These are phyloP conservation scores for Polyporus arcularius DNA, from an alignment of 768 basidiomycete genomes.

Conservation along the genomic window DNA sequence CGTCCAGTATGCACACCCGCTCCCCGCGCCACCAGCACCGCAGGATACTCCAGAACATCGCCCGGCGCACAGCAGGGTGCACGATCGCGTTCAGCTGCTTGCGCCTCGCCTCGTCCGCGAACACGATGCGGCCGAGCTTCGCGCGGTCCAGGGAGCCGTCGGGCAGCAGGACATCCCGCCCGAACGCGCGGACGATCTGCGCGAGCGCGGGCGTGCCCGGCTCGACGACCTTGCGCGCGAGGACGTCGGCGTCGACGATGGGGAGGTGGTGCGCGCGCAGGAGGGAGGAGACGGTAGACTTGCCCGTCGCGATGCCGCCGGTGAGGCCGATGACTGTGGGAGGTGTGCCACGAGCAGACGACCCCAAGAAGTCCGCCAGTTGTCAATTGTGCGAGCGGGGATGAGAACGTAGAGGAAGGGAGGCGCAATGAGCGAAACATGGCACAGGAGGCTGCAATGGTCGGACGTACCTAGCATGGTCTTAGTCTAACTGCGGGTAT, in stretches of 20 bases:
- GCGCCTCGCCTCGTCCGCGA: constrained; percentile 72
- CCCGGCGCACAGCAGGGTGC: constrained; percentile 85
- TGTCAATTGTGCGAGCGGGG: neutral
- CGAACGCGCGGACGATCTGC: constrained; percentile 72
- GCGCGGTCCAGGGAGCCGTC: constrained; percentile 81
- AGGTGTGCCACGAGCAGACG: neutral
- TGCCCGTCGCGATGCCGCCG: constrained; percentile 95
- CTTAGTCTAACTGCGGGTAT: neutral
- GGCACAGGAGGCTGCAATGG: neutral
- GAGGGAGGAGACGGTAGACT: constrained; percentile 86
- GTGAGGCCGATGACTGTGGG: constrained; percentile 86
- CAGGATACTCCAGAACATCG: constrained; percentile 71
- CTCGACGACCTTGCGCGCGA: constrained; percentile 83
- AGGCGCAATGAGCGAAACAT: neutral
- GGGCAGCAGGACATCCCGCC: constrained; percentile 59
- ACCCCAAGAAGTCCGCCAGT: neutral
- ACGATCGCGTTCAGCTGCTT: constrained; percentile 79
- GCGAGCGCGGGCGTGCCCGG: constrained; percentile 78
- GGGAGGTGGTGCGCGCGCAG: constrained; percentile 69
- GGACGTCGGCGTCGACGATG: constrained; percentile 90
- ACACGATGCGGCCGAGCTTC: constrained; percentile 82
- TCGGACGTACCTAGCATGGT: constrained; percentile 13
- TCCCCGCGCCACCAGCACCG: constrained; percentile 76
- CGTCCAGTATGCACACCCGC: constrained; percentile 81
- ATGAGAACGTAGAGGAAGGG: neutral